Conservation (phyloP, 2,329 filamentous ascomycete genomes). For the Pyrenophora tritici-repentis region DNA sequence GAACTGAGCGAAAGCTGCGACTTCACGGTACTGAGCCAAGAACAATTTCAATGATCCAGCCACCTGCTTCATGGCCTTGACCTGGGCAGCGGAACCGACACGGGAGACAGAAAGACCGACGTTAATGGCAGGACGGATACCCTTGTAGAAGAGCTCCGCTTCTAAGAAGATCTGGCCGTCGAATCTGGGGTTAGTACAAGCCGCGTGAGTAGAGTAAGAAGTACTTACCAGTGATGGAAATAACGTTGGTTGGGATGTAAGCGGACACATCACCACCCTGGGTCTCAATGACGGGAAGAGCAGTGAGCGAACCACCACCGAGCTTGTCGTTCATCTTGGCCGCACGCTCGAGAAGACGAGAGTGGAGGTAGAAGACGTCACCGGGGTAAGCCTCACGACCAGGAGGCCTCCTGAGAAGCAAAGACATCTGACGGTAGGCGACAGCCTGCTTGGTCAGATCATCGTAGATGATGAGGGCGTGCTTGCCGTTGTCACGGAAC, state of each 20-base stretch:
- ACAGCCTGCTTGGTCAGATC: constrained; percentile 98
- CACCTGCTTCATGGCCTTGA: constrained; percentile 99
- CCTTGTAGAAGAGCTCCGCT: constrained; percentile 99
- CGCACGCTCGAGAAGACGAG: constrained; percentile 97
- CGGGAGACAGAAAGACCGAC: constrained; percentile 99
- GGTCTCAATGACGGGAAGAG: constrained; percentile 92
- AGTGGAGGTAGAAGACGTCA: constrained; percentile 58
- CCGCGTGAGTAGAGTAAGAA: no score
- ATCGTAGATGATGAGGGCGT: constrained; percentile 89
- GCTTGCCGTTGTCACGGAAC: constrained; percentile 84
- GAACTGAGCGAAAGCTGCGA: constrained; percentile 99
- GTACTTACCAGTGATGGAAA: constrained; percentile 97
- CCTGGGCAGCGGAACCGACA: constrained; percentile 98
- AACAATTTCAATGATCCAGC: constrained; percentile 99
- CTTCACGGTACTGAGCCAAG: constrained; percentile 99
- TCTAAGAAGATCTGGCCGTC: constrained; percentile 99
- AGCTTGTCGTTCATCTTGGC: constrained; percentile 98
- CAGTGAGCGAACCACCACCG: constrained; percentile 94
- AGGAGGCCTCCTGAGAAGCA: constrained; percentile 94
- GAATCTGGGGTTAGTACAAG: no score
- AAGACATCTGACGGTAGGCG: constrained; percentile 98
- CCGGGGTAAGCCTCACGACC: constrained; percentile 99
- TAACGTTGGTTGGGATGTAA: constrained; percentile 99
- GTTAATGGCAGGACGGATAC: constrained; percentile 99
- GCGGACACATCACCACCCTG: constrained; percentile 99